Evolutionary conservation across 257 asterid species (phyloP).

Genomic region (Scutellaria minor): DNA sequence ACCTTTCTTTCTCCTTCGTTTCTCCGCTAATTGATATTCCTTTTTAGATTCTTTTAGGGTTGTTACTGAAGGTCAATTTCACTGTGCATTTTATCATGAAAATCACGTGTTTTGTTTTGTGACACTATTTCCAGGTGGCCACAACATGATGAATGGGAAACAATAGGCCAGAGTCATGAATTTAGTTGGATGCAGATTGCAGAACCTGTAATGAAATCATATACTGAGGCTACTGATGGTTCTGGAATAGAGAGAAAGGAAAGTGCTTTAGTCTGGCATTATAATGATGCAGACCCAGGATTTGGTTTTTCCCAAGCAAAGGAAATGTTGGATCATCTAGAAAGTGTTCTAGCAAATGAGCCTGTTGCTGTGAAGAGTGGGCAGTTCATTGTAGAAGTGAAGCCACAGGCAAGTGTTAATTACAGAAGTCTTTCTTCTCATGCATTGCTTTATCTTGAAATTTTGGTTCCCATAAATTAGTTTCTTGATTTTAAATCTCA

Average conservation of each 20-base stretch:
- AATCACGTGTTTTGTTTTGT: constrained; percentile 7
- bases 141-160: constrained; percentile 75
- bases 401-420: constrained; percentile 72
- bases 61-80: constrained; percentile 1
- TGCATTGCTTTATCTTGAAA: background rate
- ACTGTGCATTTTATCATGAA: constrained; percentile 6
- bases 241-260: constrained; percentile 83
- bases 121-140: constrained; percentile 68
- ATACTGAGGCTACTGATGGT: constrained; percentile 93
- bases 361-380: constrained; percentile 95
- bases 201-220: constrained; percentile 87
- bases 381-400: constrained; percentile 87
- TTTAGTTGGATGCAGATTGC: constrained; percentile 94
- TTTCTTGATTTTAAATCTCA: background rate
- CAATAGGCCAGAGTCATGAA: constrained; percentile 64
- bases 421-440: background rate
- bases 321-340: constrained; percentile 94
- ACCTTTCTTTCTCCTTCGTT: background rate
- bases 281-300: constrained; percentile 81
- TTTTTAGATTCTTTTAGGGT: no score
- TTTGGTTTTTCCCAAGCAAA: constrained; percentile 89
- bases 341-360: constrained; percentile 90
- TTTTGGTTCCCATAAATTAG: no score
- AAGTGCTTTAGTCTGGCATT: constrained; percentile 94
- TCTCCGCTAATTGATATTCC: no score